A percentile compares a stretch with the other conserved stretches of the same genome.
These are phyloP conservation scores for Aspergillus felis DNA, from an alignment of 2,329 filamentous ascomycete species.

Conservation along the genomic window DNA sequence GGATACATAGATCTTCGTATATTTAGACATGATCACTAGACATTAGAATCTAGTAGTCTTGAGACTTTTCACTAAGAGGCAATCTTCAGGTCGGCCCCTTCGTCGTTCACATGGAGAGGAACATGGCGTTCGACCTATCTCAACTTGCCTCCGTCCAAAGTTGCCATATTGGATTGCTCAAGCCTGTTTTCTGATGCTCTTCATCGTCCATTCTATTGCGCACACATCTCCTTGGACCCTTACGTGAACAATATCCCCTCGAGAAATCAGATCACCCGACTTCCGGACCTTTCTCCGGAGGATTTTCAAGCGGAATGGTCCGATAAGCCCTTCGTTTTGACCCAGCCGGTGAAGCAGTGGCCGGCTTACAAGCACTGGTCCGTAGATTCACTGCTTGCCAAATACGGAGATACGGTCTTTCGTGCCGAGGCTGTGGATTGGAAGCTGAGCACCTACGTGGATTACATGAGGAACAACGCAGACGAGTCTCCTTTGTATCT, in stretches of 20 bases:
- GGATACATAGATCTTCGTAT: conserved; percentile 36
- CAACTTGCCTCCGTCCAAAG: conserved; percentile 50
- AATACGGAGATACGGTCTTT: conserved; percentile 66
- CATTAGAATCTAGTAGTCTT: conserved; percentile 1
- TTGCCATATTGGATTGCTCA: conserved; percentile 64
- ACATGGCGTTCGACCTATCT: conserved; percentile 82
- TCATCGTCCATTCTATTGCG: conserved; percentile 86
- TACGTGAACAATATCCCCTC: conserved; percentile 69
- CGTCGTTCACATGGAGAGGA: conserved; percentile 65
- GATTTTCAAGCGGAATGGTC: conserved; percentile 77
- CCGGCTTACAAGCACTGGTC: conserved; percentile 73
- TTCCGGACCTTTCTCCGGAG: conserved; percentile 64
- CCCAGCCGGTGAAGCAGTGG: conserved; percentile 76
- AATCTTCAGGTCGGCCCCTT: conserved; percentile 23
- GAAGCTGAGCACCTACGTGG: conserved; percentile 73
- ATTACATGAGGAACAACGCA: conserved; percentile 73
- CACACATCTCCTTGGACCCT: conserved; percentile 64
- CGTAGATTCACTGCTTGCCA: conserved; percentile 60
- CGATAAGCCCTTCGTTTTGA: conserved; percentile 79
- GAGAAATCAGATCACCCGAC: conserved; percentile 67
- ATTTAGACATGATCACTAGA: not conserved
- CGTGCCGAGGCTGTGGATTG: conserved; percentile 92
- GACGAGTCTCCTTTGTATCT: conserved; percentile 92
- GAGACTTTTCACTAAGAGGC: conserved; percentile 14
- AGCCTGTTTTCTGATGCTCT: conserved; percentile 86